These are phyloP conservation scores for Suhomyces wounanorum DNA, from an alignment of 1,139 yeast genomes.

Conservation along the genomic window DNA sequence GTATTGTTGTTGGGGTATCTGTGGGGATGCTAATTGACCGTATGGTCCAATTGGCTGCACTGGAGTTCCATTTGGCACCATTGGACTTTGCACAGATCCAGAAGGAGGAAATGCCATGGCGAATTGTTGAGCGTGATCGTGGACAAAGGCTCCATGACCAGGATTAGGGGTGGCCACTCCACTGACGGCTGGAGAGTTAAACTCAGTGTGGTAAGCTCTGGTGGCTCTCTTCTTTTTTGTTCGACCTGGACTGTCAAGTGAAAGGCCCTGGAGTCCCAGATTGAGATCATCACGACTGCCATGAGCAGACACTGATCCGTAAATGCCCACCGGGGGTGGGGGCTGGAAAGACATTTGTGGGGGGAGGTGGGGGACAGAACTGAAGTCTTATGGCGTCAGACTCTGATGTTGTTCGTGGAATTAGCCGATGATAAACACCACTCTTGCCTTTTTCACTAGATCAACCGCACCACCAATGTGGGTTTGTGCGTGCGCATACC, in stretches of 20 bases:
- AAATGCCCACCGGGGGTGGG: constrained; percentile 12
- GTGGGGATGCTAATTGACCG: background rate
- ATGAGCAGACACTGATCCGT: constrained; percentile 8
- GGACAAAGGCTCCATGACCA: background rate
- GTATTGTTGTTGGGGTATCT: background rate
- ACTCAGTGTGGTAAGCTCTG: constrained; percentile 47
- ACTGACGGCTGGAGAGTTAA: constrained; percentile 16
- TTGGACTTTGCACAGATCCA: background rate
- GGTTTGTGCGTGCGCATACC: background rate
- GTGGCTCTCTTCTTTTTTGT: constrained; percentile 44
- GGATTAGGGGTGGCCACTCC: constrained; percentile 9
- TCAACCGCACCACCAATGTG: background rate
- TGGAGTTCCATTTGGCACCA: background rate
- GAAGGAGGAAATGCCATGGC: constrained; percentile 4
- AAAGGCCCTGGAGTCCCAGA: constrained; percentile 11
- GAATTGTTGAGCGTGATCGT: constrained; percentile 1
- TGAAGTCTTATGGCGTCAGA: background rate
- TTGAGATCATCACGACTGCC: constrained; percentile 13
- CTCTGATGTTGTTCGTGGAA: background rate
- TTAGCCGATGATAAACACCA: background rate
- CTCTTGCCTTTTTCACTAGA: background rate
- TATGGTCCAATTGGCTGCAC: background rate
- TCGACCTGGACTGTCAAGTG: constrained; percentile 13
- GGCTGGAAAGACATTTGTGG: constrained; percentile 14
- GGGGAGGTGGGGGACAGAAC: background rate